Evolutionary conservation across 192 early-diverging fungal genomes (phyloP).

Genomic region (Podila epicladia): DNA sequence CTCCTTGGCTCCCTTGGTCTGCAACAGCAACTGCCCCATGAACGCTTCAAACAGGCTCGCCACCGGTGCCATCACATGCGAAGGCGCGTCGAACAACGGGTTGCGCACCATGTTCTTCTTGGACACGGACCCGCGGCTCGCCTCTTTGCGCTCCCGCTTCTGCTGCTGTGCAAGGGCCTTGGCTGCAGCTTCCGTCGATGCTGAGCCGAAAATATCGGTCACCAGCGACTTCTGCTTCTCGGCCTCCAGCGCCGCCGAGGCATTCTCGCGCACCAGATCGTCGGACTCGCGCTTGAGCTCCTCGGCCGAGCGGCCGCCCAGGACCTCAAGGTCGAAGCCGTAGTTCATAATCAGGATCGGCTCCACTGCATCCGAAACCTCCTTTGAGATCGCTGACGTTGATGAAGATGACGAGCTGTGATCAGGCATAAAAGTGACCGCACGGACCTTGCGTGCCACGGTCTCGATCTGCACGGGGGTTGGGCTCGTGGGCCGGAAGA

Average conservation of each 20-base stretch:
- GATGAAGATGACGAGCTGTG: neutral
- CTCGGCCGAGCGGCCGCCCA: constrained; percentile 37
- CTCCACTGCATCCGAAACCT: constrained; percentile 16
- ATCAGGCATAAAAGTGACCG: constrained; percentile 37
- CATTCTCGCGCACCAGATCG: constrained; percentile 35
- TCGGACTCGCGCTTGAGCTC: constrained; percentile 42
- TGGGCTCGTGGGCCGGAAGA: constrained; percentile 37
- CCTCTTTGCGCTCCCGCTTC: constrained; percentile 19
- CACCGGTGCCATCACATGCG: constrained; percentile 67
- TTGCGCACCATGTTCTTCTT: constrained; percentile 57
- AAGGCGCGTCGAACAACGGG: constrained; percentile 58
- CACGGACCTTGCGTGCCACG: constrained; percentile 24
- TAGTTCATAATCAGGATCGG: constrained; percentile 50
- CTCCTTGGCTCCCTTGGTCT: constrained; percentile 33
- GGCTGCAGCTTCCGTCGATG: constrained; percentile 5
- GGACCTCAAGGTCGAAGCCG: constrained; percentile 33
- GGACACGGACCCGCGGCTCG: constrained; percentile 41
- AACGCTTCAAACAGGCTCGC: constrained; percentile 59
- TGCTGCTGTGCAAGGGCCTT: constrained; percentile 5
- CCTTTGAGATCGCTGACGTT: neutral
- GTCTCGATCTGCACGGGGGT: constrained; percentile 35
- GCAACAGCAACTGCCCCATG: constrained; percentile 50
- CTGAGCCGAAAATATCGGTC: constrained; percentile 26
- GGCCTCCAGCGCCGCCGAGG: constrained; percentile 23
- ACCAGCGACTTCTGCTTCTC: constrained; percentile 53